phyloP scores from a whole-genome alignment of 371 early-diverging fungal species.

The Syncephalastrum racemosum region DNA sequence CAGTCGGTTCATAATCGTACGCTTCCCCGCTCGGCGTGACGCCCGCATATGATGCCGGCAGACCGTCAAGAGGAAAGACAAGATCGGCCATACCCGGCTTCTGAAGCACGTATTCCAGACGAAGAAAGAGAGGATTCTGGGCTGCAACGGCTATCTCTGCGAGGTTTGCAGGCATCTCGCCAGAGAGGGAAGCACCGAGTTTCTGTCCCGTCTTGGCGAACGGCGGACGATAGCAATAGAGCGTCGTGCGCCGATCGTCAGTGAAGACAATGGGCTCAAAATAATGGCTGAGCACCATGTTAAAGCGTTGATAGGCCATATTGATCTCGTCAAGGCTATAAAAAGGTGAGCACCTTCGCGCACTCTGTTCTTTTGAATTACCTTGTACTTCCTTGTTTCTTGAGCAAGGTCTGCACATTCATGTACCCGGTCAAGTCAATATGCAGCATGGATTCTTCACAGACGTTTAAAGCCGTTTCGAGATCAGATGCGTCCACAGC shows the following conservation, averaged over 20 bases:
- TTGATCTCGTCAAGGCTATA: conserved; percentile 41
- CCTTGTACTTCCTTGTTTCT: conserved; percentile 20
- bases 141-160: conserved; percentile 59
- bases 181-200: conserved; percentile 32
- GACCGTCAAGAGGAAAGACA: conserved; percentile 52
- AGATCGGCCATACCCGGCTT: conserved; percentile 31
- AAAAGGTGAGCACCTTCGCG: background rate
- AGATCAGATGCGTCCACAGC: conserved; percentile 59
- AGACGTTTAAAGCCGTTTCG: conserved; percentile 61
- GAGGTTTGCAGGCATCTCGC: conserved; percentile 46
- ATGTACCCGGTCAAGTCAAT: conserved; percentile 75
- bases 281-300: conserved; percentile 57
- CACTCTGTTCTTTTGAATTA: conserved; percentile 5
- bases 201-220: conserved; percentile 48
- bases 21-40: conserved; percentile 28
- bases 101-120: conserved; percentile 66
- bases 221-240: conserved; percentile 69
- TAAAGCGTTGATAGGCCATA: conserved; percentile 55
- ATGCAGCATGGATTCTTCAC: conserved; percentile 64
- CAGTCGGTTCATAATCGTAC: conserved; percentile 59
- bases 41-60: conserved; percentile 62
- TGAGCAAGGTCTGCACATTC: conserved; percentile 63
- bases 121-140: conserved; percentile 62
- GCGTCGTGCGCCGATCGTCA: conserved; percentile 44
- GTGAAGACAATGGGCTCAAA: conserved; percentile 63